Conservation (phyloP, 805 yeast species). For the Barnettozyma populi region DNA sequence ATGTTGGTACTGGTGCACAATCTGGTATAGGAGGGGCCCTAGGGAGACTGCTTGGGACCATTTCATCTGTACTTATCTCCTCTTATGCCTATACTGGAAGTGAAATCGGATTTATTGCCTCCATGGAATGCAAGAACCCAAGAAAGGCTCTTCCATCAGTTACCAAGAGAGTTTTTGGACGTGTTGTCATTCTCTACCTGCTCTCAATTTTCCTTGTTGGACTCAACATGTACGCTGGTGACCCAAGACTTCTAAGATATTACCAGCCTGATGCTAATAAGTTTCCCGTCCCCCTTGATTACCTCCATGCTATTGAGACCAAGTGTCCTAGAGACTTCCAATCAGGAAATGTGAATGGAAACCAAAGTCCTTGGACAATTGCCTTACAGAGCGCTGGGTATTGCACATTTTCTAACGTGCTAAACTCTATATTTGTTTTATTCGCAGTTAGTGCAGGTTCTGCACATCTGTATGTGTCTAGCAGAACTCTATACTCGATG, state of each 20-base stretch:
- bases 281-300: constrained; percentile 4
- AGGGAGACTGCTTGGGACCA: constrained; percentile 57
- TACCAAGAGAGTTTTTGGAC: constrained; percentile 67
- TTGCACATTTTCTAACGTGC: constrained; percentile 42
- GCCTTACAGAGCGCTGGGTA: constrained; percentile 49
- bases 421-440: constrained; percentile 45
- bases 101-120: constrained; percentile 77
- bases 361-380: constrained; percentile 55
- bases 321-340: constrained; percentile 5
- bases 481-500: constrained; percentile 50
- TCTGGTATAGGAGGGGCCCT: constrained; percentile 55
- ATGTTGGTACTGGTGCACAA: constrained; percentile 47
- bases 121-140: constrained; percentile 83
- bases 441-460: constrained; percentile 52
- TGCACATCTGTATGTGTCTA: constrained; percentile 50
- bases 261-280: constrained; percentile 22
- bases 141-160: constrained; percentile 73
- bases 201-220: constrained; percentile 66
- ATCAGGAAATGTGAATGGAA: constrained; percentile 22
- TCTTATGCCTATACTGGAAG: constrained; percentile 78
- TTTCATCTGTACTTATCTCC: constrained; percentile 58
- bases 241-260: constrained; percentile 62
- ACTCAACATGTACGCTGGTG: constrained; percentile 70
- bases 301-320: constrained; percentile 6
- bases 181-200: constrained; percentile 60